phyloP scores from a whole-genome alignment of 2,329 filamentous ascomycete genomes.

The Colletotrichum sublineola region DNA sequence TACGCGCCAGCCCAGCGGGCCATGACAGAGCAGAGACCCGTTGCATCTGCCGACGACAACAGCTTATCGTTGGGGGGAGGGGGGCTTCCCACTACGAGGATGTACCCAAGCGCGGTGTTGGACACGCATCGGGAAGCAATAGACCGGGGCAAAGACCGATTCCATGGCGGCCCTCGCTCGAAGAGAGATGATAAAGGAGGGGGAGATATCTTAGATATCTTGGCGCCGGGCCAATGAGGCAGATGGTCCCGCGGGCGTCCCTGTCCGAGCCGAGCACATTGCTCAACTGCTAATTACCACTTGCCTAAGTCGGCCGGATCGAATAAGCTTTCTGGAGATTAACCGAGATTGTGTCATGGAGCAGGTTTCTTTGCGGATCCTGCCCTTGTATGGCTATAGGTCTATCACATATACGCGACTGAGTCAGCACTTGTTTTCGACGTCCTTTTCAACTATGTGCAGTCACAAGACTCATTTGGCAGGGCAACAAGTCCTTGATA shows the following conservation, averaged over 20 bases:
- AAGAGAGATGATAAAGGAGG: neutral
- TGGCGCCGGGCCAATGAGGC: neutral
- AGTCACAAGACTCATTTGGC: too few species aligned
- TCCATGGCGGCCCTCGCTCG: neutral
- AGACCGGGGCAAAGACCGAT: neutral
- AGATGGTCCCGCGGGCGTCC: neutral
- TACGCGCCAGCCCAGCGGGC: neutral
- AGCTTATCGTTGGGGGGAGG: neutral
- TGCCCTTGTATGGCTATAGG: too few species aligned
- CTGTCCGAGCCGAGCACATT: neutral
- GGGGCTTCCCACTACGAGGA: neutral
- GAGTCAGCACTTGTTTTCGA: neutral
- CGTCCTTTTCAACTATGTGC: neutral
- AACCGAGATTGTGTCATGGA: neutral
- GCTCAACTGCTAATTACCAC: neutral
- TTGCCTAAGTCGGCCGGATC: neutral
- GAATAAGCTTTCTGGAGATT: neutral
- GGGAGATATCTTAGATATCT: neutral
- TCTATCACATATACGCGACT: too few species aligned
- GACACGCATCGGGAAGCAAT: neutral
- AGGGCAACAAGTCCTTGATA: too few species aligned
- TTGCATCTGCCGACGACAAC: neutral
- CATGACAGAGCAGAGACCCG: too few species aligned
- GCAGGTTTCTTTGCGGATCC: neutral
- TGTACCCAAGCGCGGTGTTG: neutral